Percentiles rank a stretch among this genome's conserved stretches.
These are phyloP conservation scores for Zoysia pacifica DNA, from an alignment of 176 grass and related monocot genomes.

Conservation along the genomic window DNA sequence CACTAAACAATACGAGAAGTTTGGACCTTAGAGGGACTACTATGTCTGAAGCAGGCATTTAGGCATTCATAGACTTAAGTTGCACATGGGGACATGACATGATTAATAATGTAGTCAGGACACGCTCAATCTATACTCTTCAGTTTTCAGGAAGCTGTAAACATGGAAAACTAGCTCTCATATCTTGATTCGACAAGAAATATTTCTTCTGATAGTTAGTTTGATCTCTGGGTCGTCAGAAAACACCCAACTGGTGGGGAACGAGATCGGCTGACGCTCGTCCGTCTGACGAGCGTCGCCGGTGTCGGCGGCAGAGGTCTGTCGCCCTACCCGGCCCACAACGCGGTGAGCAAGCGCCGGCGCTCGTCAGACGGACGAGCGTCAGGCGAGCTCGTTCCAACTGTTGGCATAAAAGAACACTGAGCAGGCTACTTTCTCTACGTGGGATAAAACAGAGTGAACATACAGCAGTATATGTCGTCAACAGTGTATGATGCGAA, in stretches of 20 bases:
- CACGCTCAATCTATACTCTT: background rate
- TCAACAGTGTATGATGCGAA: slow-evolving; percentile 5
- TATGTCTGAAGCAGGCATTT: background rate
- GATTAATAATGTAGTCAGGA: too few species aligned
- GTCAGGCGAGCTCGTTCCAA: too few species aligned
- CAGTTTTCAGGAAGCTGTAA: background rate
- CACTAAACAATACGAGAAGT: too few species aligned
- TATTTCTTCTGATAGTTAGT: slow-evolving; percentile 17
- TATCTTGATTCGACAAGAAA: background rate
- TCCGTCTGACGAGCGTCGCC: too few species aligned
- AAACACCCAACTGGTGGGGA: background rate
- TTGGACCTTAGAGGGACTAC: background rate
- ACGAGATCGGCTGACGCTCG: too few species aligned
- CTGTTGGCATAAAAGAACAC: background rate
- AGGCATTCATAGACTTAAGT: background rate
- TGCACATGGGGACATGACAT: background rate
- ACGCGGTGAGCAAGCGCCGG: too few species aligned
- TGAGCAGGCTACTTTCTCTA: background rate
- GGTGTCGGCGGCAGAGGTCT: too few species aligned
- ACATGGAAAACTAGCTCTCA: background rate
- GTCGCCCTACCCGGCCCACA: too few species aligned
- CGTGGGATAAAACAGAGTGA: slow-evolving; percentile 22
- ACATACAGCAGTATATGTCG: slow-evolving; percentile 1
- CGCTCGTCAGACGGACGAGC: too few species aligned
- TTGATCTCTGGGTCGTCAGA: background rate